Conservation (phyloP, 306 rosid species). For the Quercus ilex region DNA sequence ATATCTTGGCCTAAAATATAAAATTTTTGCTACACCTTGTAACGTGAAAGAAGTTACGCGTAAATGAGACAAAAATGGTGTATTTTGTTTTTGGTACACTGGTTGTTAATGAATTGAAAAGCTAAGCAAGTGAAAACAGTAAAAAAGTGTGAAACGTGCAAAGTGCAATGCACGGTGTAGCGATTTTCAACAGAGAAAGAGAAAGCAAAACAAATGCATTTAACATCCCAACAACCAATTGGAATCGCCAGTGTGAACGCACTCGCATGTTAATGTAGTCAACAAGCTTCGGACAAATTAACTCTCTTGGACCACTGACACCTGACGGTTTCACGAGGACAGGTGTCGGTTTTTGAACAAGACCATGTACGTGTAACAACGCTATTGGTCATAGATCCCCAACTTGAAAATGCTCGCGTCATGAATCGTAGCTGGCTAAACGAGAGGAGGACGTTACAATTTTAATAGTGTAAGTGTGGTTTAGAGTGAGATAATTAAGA, state of each 20-base stretch:
- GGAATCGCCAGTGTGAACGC: constrained; percentile 36
- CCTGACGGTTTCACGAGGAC: constrained; percentile 22
- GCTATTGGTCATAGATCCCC: not conserved
- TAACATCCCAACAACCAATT: not conserved
- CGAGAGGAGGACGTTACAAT: not conserved
- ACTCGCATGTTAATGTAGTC: constrained; percentile 20
- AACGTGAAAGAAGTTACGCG: too few relatives aligned
- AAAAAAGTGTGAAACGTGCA: too few relatives aligned
- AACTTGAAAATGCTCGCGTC: constrained; percentile 11
- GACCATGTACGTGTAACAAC: not conserved
- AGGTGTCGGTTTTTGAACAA: constrained; percentile 17
- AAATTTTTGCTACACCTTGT: too few relatives aligned
- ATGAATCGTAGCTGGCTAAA: not conserved
- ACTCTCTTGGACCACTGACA: constrained; percentile 33
- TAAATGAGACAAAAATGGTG: too few relatives aligned
- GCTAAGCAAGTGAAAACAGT: too few relatives aligned
- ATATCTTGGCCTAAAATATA: too few relatives aligned
- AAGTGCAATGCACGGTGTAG: too few relatives aligned
- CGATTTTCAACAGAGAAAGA: not conserved
- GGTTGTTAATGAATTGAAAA: too few relatives aligned
- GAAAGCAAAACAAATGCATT: not conserved
- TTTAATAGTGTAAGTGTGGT: constrained; percentile 13
- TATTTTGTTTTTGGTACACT: too few relatives aligned
- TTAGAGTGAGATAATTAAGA: constrained; percentile 24
- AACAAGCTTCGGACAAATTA: constrained; percentile 24